phyloP scores from a whole-genome alignment of 345 rosid genomes.

The Gossypium australe region DNA sequence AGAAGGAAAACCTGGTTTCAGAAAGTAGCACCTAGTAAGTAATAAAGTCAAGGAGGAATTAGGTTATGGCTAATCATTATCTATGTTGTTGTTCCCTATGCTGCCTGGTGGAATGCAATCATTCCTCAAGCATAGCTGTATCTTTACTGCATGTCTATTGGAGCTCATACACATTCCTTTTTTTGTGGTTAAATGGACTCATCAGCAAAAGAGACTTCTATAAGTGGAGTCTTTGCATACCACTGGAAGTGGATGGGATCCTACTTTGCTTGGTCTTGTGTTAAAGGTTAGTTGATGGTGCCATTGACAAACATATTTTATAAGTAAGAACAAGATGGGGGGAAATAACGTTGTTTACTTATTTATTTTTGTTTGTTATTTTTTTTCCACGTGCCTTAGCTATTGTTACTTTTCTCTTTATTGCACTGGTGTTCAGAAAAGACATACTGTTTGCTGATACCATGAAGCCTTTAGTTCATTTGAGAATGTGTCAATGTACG shows the following conservation, averaged over 20 bases:
- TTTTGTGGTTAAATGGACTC: constrained; percentile 1
- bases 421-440: background rate
- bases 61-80: background rate
- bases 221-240: background rate
- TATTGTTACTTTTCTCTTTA: background rate
- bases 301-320: background rate
- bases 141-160: constrained; percentile 7
- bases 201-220: background rate
- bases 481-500: background rate
- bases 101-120: background rate
- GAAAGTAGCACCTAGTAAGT: background rate
- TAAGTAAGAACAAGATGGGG: background rate
- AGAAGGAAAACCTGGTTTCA: background rate
- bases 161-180: background rate
- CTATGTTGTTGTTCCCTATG: background rate
- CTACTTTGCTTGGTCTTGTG: background rate
- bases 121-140: background rate
- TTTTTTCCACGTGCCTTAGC: background rate
- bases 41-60: background rate
- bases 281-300: background rate
- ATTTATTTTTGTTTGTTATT: background rate
- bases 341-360: background rate
- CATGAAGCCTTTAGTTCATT: background rate
- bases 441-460: background rate
- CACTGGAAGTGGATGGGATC: constrained; percentile 4